Percentiles rank a stretch among this genome's conserved stretches.
Evolutionary conservation across 306 rosid species (phyloP).

Genomic region (Abrus precatorius): DNA sequence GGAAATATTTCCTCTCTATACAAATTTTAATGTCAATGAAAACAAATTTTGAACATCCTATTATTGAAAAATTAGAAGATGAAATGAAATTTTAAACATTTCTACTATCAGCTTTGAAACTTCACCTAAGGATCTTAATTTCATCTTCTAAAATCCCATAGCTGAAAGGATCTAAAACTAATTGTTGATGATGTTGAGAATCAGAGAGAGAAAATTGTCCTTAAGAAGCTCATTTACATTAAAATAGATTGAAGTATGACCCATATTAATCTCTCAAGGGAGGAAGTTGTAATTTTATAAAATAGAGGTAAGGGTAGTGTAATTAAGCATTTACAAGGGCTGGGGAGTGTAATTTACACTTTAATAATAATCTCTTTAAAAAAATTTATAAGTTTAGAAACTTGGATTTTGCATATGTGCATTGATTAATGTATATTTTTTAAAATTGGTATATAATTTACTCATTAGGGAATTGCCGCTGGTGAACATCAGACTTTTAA

Average conservation of each 20-base stretch:
- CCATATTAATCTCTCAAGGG: background rate
- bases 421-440: background rate
- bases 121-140: background rate
- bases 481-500: background rate
- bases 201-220: background rate
- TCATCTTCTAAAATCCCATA: background rate
- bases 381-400: conserved; percentile 37
- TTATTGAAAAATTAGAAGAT: background rate
- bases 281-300: background rate
- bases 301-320: background rate
- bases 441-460: background rate
- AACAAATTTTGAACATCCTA: conserved; percentile 1
- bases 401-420: conserved; percentile 14
- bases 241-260: background rate
- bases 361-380: conserved; percentile 17
- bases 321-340: background rate
- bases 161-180: background rate
- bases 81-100: background rate
- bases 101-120: background rate
- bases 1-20: background rate
- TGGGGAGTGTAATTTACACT: background rate
- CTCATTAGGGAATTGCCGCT: background rate
- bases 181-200: conserved; percentile 4
- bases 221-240: background rate
- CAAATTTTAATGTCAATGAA: background rate